Percentiles rank a stretch among this genome's conserved stretches.
Evolutionary conservation across 2,329 filamentous ascomycete species (phyloP).

Genomic region (Xylariaceae sp.): DNA sequence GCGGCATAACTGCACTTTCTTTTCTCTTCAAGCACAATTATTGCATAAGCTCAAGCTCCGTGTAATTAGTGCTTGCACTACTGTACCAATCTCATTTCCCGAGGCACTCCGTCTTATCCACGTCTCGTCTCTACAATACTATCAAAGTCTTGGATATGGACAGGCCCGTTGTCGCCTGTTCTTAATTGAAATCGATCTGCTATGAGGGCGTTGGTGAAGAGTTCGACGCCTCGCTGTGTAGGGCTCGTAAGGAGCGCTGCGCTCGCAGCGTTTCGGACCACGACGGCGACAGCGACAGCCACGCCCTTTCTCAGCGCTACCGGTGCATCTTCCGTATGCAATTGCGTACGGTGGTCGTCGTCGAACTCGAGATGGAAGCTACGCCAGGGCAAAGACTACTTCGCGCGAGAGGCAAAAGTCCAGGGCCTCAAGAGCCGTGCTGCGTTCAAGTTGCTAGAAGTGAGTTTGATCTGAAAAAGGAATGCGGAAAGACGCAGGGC

Average conservation of each 20-base stretch:
- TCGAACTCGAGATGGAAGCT: slow-evolving; percentile 73
- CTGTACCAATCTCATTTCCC: no score
- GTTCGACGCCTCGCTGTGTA: slow-evolving; percentile 24
- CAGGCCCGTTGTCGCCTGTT: slow-evolving; percentile 16
- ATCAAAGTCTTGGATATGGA: slow-evolving; percentile 15
- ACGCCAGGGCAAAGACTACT: slow-evolving; percentile 69
- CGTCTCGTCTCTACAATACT: background rate
- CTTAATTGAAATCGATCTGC: slow-evolving; percentile 7
- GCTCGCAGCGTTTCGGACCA: slow-evolving; percentile 8
- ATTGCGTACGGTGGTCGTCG: slow-evolving; percentile 40
- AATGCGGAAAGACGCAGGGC: no score
- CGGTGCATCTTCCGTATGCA: slow-evolving; percentile 1
- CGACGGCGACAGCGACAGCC: no score
- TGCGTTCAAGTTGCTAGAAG: slow-evolving; percentile 88
- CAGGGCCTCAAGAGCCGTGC: slow-evolving; percentile 82
- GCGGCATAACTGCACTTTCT: no score
- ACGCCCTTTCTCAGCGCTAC: no score
- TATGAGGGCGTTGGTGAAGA: slow-evolving; percentile 24
- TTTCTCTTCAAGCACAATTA: no score
- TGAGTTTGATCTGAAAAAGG: no score
- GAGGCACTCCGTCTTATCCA: background rate
- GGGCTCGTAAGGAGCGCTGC: slow-evolving; percentile 18
- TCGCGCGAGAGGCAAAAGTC: slow-evolving; percentile 68
- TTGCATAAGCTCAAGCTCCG: no score
- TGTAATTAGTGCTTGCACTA: no score